Conservation (phyloP, 2,329 filamentous ascomycete genomes). For the Ascochyta lentis region DNA sequence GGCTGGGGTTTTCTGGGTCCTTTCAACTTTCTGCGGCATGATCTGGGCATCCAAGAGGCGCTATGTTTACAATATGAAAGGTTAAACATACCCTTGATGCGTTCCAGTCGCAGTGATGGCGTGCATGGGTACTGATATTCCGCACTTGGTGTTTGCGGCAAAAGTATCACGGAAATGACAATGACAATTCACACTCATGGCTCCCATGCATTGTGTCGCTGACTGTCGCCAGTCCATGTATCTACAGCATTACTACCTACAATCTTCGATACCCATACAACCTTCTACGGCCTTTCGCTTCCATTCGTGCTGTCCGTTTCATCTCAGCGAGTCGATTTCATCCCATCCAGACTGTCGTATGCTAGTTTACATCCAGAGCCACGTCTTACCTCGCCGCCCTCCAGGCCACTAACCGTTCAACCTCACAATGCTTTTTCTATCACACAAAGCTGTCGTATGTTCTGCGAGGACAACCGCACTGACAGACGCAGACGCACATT, state of each 20-base stretch:
- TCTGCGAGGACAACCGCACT: no score
- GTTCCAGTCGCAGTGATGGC: slow-evolving; percentile 44
- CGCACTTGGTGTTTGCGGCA: slow-evolving; percentile 45
- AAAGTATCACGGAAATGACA: slow-evolving; percentile 48
- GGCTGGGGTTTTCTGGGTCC: slow-evolving; percentile 48
- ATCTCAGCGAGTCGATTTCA: no score
- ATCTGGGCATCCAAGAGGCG: slow-evolving; percentile 53
- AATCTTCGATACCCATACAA: slow-evolving; percentile 7
- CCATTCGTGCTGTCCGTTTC: no score
- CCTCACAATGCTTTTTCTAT: no score
- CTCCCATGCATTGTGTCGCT: slow-evolving; percentile 16
- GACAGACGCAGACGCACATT: no score
- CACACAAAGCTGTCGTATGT: no score
- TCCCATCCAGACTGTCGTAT: no score
- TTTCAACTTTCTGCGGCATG: slow-evolving; percentile 50
- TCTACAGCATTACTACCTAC: slow-evolving; percentile 10
- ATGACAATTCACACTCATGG: slow-evolving; percentile 37
- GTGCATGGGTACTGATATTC: slow-evolving; percentile 40
- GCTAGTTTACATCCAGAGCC: no score
- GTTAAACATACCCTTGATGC: slow-evolving; percentile 48
- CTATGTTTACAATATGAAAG: slow-evolving; percentile 52
- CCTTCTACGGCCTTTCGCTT: neutral
- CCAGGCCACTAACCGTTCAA: no score
- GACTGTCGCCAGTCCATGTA: slow-evolving; percentile 17
- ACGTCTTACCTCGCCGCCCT: no score